A percentile compares a stretch with the other conserved stretches of the same genome.
Evolutionary conservation across 225 moss, liverwort and hornwort species (phyloP).

Genomic region (Sphagnum contortum): DNA sequence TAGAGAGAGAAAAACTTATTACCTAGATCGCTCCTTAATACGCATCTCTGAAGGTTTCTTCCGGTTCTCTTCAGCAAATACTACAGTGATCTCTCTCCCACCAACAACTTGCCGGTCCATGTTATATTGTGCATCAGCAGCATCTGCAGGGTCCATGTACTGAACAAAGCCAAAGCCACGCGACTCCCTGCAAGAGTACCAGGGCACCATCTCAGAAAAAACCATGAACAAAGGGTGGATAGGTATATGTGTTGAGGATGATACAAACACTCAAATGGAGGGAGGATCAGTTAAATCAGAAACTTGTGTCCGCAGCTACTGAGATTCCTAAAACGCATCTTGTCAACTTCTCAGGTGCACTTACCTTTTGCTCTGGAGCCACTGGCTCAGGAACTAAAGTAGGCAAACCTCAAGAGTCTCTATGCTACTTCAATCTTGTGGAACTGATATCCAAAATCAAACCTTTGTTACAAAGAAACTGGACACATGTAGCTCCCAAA

Average conservation of each 20-base stretch:
- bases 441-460: too few species aligned
- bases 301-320: too few species aligned
- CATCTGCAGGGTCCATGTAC: slow-evolving; percentile 82
- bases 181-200: slow-evolving; percentile 46
- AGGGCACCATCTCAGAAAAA: neutral
- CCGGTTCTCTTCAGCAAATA: slow-evolving; percentile 93
- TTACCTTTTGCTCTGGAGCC: too few species aligned
- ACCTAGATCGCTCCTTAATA: slow-evolving; percentile 74
- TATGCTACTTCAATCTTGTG: too few species aligned
- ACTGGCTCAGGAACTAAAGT: too few species aligned
- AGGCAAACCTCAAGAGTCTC: too few species aligned
- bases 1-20: slow-evolving; percentile 47
- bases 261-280: neutral
- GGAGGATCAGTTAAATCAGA: too few species aligned
- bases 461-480: too few species aligned
- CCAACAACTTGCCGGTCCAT: slow-evolving; percentile 77
- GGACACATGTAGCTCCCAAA: too few species aligned
- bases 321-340: too few species aligned
- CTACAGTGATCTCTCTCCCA: slow-evolving; percentile 89
- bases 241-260: neutral
- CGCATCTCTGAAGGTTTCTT: slow-evolving; percentile 98
- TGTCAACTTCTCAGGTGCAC: too few species aligned
- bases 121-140: slow-evolving; percentile 86
- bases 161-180: slow-evolving; percentile 97
- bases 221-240: too few species aligned